phyloP scores from a whole-genome alignment of 2,329 filamentous ascomycete genomes.

The Chaetothyriales sp. region DNA sequence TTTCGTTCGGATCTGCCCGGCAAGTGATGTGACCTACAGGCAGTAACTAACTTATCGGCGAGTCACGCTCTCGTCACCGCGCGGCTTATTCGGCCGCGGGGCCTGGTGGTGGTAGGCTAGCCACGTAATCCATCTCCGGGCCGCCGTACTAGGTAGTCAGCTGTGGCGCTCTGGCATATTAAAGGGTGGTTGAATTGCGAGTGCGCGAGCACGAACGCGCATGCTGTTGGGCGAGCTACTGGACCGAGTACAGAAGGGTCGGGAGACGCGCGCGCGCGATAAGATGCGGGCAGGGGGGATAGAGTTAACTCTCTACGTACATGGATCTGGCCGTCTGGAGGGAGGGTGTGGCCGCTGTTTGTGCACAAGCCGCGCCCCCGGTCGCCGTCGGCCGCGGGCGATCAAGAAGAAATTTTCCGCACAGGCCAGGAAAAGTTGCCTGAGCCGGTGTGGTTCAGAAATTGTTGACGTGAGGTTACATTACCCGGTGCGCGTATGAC shows the following conservation, averaged over 20 bases:
- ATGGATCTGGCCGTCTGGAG: background rate
- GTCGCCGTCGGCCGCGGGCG: background rate
- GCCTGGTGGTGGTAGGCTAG: background rate
- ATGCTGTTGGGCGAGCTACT: background rate
- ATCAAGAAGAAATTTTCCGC: background rate
- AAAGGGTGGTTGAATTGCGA: background rate
- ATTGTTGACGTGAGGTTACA: background rate
- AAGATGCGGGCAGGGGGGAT: background rate
- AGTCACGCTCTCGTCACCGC: no score
- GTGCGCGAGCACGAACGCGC: no score
- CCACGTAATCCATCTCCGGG: background rate
- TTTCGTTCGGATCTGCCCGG: background rate
- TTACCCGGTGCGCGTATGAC: background rate
- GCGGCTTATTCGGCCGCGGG: no score
- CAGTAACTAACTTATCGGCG: background rate
- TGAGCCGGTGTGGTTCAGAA: background rate
- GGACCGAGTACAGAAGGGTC: background rate
- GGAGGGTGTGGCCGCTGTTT: background rate
- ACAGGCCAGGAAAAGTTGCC: background rate
- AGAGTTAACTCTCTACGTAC: background rate
- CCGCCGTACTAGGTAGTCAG: background rate
- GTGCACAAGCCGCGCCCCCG: background rate
- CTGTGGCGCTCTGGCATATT: background rate
- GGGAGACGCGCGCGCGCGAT: no score
- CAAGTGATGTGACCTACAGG: background rate